Conservation (phyloP, 1,284 basidiomycete genomes). For the Pisolithus thermaeus region DNA sequence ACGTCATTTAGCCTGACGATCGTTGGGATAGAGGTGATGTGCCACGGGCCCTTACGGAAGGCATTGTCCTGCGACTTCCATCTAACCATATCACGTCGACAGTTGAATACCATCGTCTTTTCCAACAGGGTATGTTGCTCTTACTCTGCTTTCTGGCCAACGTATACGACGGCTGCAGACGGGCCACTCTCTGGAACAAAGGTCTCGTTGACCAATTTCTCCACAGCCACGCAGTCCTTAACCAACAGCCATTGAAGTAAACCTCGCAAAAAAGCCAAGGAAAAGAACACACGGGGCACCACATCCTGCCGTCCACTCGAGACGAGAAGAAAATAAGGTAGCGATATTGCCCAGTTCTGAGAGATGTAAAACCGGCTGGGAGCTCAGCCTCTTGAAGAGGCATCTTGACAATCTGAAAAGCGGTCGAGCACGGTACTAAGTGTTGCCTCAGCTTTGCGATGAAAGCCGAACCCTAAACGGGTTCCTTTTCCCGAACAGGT, state of each 20-base stretch:
- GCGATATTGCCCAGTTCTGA: conserved; percentile 38
- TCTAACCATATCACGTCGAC: conserved; percentile 31
- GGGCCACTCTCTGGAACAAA: conserved; percentile 53
- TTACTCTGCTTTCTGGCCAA: conserved; percentile 65
- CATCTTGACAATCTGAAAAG: conserved; percentile 14
- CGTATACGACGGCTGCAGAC: conserved; percentile 64
- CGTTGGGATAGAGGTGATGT: conserved; percentile 63
- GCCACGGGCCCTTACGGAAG: conserved; percentile 64
- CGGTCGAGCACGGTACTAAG: no score
- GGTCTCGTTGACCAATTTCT: conserved; percentile 49
- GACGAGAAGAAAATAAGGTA: conserved; percentile 68
- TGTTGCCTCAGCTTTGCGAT: no score
- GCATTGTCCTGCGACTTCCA: conserved; percentile 63
- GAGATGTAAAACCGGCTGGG: conserved; percentile 23
- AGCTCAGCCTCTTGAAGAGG: conserved; percentile 26
- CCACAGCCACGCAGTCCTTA: conserved; percentile 72
- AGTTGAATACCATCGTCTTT: background rate
- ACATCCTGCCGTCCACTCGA: conserved; percentile 45
- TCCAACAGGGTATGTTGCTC: conserved; percentile 23
- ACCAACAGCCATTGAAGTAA: conserved; percentile 4
- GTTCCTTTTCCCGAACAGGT: no score
- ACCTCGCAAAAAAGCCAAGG: background rate
- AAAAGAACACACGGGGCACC: conserved; percentile 58
- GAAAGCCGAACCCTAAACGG: no score
- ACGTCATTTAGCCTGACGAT: conserved; percentile 67